Percentiles rank a stretch among this genome's conserved stretches.
phyloP scores from a whole-genome alignment of 345 rosid genomes.

The Citrus unshiu region DNA sequence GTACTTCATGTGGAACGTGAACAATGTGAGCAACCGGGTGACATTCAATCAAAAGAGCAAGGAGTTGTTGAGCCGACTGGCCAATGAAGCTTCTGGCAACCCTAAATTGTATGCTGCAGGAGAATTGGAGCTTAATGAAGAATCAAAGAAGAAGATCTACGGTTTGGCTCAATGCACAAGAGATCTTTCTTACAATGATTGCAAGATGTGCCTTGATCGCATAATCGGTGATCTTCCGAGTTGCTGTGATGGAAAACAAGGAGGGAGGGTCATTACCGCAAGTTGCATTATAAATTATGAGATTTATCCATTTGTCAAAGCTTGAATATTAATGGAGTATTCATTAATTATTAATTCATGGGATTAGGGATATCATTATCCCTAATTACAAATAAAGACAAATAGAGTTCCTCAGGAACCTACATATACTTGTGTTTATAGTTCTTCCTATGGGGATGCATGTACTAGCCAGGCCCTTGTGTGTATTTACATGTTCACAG shows the following conservation, averaged over 20 bases:
- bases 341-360: no score
- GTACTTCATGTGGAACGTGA: conserved; percentile 33
- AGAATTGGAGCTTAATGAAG: conserved; percentile 24
- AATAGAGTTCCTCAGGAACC: no score
- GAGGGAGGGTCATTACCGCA: conserved; percentile 41
- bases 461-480: no score
- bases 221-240: conserved; percentile 35
- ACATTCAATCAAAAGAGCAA: conserved; percentile 40
- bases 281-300: conserved; percentile 44
- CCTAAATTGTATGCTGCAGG: conserved; percentile 46
- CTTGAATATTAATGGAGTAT: neutral
- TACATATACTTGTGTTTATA: no score
- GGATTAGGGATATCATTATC: no score
- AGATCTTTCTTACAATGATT: conserved; percentile 33
- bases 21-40: conserved; percentile 33
- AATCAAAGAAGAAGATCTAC: conserved; percentile 26
- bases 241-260: conserved; percentile 47
- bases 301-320: conserved; percentile 37
- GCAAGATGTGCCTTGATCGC: conserved; percentile 38
- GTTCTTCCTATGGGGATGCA: no score
- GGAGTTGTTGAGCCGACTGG: conserved; percentile 33
- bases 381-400: no score
- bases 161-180: conserved; percentile 68
- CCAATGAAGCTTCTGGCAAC: conserved; percentile 13
- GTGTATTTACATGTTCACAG: no score